phyloP scores from a whole-genome alignment of 202 grass and related monocot genomes.

The Setaria viridis region DNA sequence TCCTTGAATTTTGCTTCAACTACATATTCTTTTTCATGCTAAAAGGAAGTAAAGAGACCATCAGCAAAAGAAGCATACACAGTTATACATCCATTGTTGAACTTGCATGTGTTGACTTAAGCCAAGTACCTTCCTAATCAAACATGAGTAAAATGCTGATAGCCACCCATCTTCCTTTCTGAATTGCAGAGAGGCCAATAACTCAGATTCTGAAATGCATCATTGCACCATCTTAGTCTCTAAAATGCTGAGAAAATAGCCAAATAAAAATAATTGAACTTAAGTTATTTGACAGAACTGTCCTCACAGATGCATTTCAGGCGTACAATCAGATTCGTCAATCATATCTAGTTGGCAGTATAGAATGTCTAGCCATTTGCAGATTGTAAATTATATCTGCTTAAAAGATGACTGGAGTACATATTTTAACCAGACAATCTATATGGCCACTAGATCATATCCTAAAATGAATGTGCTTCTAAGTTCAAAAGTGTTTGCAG shows the following conservation, averaged over 20 bases:
- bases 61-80: conserved; percentile 32
- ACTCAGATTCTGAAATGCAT: conserved; percentile 73
- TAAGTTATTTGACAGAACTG: conserved; percentile 25
- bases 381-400: conserved; percentile 6
- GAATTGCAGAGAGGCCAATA: conserved; percentile 87
- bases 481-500: background rate
- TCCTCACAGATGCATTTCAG: conserved; percentile 20
- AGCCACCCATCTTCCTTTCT: conserved; percentile 94
- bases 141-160: conserved; percentile 86
- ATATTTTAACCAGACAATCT: conserved; percentile 18
- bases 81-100: background rate
- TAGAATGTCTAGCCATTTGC: conserved; percentile 17
- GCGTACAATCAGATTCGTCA: background rate
- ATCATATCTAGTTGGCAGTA: conserved; percentile 29
- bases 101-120: background rate
- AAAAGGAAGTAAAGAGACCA: conserved; percentile 35
- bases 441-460: background rate
- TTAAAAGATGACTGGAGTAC: conserved; percentile 25
- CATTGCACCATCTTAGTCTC: conserved; percentile 10
- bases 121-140: conserved; percentile 83
- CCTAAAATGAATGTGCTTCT: background rate
- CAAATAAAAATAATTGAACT: conserved; percentile 13
- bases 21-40: conserved; percentile 91
- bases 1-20: conserved; percentile 98
- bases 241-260: conserved; percentile 29